These are phyloP conservation scores for Ophiostoma ulmi DNA, from an alignment of 2,329 filamentous ascomycete species.

Conservation along the genomic window DNA sequence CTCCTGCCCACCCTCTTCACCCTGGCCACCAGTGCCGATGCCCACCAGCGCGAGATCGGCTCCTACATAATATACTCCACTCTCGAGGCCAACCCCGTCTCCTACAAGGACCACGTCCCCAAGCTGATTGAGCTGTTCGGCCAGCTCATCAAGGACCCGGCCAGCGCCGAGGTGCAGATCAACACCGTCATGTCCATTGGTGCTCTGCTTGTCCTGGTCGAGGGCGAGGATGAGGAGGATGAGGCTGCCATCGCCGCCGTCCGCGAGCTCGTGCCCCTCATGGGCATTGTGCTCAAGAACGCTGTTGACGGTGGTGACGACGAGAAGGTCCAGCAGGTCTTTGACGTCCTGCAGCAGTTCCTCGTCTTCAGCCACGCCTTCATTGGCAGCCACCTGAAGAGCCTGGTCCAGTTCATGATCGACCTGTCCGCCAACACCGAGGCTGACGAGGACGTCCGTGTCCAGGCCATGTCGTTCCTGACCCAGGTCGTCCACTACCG, in stretches of 20 bases:
- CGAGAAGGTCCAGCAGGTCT: conserved; percentile 81
- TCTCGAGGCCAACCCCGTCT: conserved; percentile 78
- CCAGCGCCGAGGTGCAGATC: conserved; percentile 87
- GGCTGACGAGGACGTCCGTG: conserved; percentile 76
- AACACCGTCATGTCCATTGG: conserved; percentile 91
- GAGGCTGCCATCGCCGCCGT: conserved; percentile 66
- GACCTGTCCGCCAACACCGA: conserved; percentile 72
- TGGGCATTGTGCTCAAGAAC: conserved; percentile 85
- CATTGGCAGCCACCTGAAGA: conserved; percentile 77
- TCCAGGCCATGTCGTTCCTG: conserved; percentile 87
- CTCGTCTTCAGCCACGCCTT: conserved; percentile 84
- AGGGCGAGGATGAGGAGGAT: conserved; percentile 85
- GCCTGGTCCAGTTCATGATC: conserved; percentile 91
- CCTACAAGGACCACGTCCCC: conserved; percentile 73
- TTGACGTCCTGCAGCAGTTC: conserved; percentile 95
- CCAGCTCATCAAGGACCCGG: conserved; percentile 81
- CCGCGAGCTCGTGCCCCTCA: conserved; percentile 73
- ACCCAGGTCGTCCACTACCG: conserved; percentile 88
- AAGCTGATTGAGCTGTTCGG: conserved; percentile 79
- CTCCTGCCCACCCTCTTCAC: conserved; percentile 74
- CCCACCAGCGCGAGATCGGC: conserved; percentile 79
- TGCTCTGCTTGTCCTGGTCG: conserved; percentile 78
- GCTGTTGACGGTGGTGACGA: conserved; percentile 76
- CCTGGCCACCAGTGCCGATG: conserved; percentile 68
- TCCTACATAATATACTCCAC: conserved; percentile 91